phyloP scores from a whole-genome alignment of 441 rosid species.

The Rhodomyrtus psidioides region DNA sequence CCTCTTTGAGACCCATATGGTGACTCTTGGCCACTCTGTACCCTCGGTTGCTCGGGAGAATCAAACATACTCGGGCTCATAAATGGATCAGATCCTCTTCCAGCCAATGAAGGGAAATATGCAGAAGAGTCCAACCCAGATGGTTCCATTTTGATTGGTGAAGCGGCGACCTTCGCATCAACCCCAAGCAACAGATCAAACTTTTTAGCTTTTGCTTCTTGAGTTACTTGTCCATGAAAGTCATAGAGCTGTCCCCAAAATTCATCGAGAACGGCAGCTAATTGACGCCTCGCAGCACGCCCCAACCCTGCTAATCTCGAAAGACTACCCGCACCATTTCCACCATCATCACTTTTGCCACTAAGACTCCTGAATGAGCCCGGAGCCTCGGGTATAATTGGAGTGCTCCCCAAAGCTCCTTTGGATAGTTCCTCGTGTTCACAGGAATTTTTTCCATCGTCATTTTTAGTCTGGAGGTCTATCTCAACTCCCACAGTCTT shows the following conservation, averaged over 20 bases:
- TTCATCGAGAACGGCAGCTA: slow-evolving; percentile 70
- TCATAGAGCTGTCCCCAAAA: slow-evolving; percentile 95
- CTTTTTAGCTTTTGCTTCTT: slow-evolving; percentile 61
- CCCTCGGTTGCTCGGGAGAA: slow-evolving; percentile 49
- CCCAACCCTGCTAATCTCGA: slow-evolving; percentile 92
- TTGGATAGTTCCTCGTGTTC: slow-evolving; percentile 57
- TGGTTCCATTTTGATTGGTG: slow-evolving; percentile 39
- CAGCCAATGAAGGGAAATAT: slow-evolving; percentile 34
- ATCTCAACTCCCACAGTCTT: slow-evolving; percentile 45
- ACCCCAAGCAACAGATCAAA: slow-evolving; percentile 46
- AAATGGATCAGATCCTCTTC: slow-evolving; percentile 48
- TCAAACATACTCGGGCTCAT: slow-evolving; percentile 38
- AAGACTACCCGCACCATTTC: slow-evolving; percentile 84
- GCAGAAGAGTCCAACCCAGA: slow-evolving; percentile 43
- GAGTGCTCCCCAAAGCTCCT: slow-evolving; percentile 36
- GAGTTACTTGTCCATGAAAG: slow-evolving; percentile 63
- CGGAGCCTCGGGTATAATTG: slow-evolving; percentile 59
- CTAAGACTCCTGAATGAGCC: slow-evolving; percentile 78
- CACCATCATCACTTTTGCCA: slow-evolving; percentile 76
- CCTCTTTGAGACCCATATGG: slow-evolving; percentile 52
- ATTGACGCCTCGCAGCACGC: slow-evolving; percentile 92
- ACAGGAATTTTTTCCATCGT: slow-evolving; percentile 56
- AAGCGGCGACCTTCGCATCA: slow-evolving; percentile 34
- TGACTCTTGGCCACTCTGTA: slow-evolving; percentile 48
- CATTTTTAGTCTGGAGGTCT: slow-evolving; percentile 33